phyloP scores from a whole-genome alignment of 495 filamentous ascomycete genomes.

The Podospora sp. region DNA sequence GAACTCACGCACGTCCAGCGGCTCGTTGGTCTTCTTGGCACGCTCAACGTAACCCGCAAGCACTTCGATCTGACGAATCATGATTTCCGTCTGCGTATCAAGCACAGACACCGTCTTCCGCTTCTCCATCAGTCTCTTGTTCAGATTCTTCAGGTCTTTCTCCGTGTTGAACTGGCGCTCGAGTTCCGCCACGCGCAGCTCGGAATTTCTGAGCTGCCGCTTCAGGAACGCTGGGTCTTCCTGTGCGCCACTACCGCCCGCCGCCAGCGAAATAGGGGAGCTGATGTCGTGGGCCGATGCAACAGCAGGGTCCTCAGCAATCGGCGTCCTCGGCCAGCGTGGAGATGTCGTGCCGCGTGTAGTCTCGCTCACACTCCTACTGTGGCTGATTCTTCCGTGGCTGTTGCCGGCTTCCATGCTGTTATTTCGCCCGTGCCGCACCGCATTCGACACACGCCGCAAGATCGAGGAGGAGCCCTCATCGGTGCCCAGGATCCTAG shows the following conservation, averaged over 20 bases:
- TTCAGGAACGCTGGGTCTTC: constrained; percentile 78
- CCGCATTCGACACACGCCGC: constrained; percentile 85
- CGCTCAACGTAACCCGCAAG: constrained; percentile 66
- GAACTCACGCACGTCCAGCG: constrained; percentile 72
- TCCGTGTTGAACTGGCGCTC: constrained; percentile 70
- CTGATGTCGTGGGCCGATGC: constrained; percentile 63
- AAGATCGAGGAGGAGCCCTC: constrained; percentile 75
- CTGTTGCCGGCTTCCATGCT: constrained; percentile 61
- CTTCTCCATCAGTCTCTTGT: constrained; percentile 88
- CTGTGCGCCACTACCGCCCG: constrained; percentile 43
- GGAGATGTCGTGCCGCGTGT: constrained; percentile 57
- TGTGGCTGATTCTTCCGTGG: constrained; percentile 44
- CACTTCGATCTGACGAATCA: constrained; percentile 86
- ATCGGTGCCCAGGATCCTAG: constrained; percentile 71
- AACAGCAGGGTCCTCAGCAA: constrained; percentile 62
- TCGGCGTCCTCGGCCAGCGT: constrained; percentile 73
- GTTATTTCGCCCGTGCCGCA: constrained; percentile 89
- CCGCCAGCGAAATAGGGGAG: constrained; percentile 68
- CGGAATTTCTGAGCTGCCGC: constrained; percentile 76
- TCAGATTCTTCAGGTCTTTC: constrained; percentile 79
- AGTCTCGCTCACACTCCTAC: constrained; percentile 59
- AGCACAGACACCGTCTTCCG: constrained; percentile 94
- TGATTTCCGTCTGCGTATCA: constrained; percentile 92
- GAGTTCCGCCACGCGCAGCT: constrained; percentile 79
- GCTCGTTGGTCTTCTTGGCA: constrained; percentile 72